These are phyloP conservation scores for Chenopodium album DNA, from an alignment of 148 eudicot species.

Conservation along the genomic window DNA sequence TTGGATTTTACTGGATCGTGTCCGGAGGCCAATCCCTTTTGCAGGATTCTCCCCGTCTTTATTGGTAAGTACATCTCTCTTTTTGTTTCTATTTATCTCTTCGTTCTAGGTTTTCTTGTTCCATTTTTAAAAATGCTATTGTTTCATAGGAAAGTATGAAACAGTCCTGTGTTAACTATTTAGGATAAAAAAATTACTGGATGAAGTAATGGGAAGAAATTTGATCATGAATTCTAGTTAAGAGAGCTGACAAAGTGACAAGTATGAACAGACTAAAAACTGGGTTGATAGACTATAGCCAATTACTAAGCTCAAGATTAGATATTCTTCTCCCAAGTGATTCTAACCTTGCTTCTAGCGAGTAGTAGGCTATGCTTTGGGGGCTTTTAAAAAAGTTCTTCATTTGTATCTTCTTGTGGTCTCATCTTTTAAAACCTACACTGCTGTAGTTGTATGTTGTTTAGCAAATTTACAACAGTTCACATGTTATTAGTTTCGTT, in stretches of 20 bases:
- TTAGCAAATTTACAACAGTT: neutral
- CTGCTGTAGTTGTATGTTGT: neutral
- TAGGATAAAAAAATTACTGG: neutral
- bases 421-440: neutral
- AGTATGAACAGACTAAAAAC: neutral
- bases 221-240: neutral
- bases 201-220: neutral
- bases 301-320: neutral
- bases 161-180: neutral
- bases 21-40: slow-evolving; percentile 60
- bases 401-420: neutral
- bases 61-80: slow-evolving; percentile 43
- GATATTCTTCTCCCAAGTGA: neutral
- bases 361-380: neutral
- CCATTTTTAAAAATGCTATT: neutral
- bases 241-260: neutral
- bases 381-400: neutral
- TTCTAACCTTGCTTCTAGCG: neutral
- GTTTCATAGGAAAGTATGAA: neutral
- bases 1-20: slow-evolving; percentile 62
- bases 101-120: neutral
- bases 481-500: neutral
- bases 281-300: neutral
- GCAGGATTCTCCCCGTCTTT: slow-evolving; percentile 59
- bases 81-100: neutral